Evolutionary conservation across 2,329 filamentous ascomycete species (phyloP).

Genomic region (Colletotrichum magnum): DNA sequence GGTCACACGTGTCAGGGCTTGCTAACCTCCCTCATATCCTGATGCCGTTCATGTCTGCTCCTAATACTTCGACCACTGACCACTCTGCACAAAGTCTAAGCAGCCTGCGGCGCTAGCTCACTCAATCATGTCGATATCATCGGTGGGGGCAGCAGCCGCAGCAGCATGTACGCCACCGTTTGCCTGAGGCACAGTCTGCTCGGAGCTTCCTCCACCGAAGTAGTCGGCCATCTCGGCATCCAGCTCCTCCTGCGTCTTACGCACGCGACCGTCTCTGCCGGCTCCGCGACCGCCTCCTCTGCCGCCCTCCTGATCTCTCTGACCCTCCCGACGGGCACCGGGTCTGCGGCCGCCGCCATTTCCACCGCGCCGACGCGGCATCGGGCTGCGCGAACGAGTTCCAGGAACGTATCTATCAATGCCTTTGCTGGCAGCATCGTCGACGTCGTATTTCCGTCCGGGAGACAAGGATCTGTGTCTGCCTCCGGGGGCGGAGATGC

Average conservation of each 20-base stretch:
- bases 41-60: background rate
- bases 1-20: slow-evolving; percentile 14
- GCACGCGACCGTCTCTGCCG: slow-evolving; percentile 68
- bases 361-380: slow-evolving; percentile 63
- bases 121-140: slow-evolving; percentile 82
- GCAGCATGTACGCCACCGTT: slow-evolving; percentile 53
- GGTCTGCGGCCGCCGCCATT: slow-evolving; percentile 64
- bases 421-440: slow-evolving; percentile 73
- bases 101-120: slow-evolving; percentile 48
- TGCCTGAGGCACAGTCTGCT: slow-evolving; percentile 53
- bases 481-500: slow-evolving; percentile 68
- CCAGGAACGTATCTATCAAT: slow-evolving; percentile 87
- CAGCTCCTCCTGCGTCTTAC: slow-evolving; percentile 91
- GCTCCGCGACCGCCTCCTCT: slow-evolving; percentile 41
- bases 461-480: slow-evolving; percentile 76
- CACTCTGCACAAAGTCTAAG: slow-evolving; percentile 7
- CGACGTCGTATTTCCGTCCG: slow-evolving; percentile 61
- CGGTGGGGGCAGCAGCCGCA: slow-evolving; percentile 53
- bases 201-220: slow-evolving; percentile 68
- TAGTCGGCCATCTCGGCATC: slow-evolving; percentile 99
- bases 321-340: slow-evolving; percentile 62
- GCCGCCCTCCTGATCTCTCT: slow-evolving; percentile 52
- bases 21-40: slow-evolving; percentile 1
- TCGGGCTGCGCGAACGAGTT: slow-evolving; percentile 70
- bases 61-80: slow-evolving; percentile 4